Evolutionary conservation across 352 stramenopile genomes (phyloP).

Genomic region (Pythium rishiriense): DNA sequence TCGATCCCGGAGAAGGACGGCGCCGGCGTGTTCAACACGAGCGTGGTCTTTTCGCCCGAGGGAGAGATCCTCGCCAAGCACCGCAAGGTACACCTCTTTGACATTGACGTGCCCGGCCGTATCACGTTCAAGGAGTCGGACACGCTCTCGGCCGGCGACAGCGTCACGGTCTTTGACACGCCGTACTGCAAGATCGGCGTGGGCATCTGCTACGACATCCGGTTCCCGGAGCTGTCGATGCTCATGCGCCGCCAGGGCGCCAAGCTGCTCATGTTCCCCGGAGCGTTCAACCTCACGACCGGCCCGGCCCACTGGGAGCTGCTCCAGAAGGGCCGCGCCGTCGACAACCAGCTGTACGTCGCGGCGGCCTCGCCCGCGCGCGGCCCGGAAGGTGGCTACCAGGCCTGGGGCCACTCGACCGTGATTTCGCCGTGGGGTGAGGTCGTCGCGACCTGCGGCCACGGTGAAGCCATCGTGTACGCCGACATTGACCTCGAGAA

Average conservation of each 20-base stretch:
- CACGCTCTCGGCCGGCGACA: constrained; percentile 94
- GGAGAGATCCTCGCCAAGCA: constrained; percentile 98
- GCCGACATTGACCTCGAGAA: constrained; percentile 95
- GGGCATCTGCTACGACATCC: constrained; percentile 99
- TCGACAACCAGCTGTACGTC: constrained; percentile 96
- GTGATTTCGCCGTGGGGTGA: constrained; percentile 98
- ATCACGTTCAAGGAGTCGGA: constrained; percentile 99
- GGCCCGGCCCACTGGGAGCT: constrained; percentile 99
- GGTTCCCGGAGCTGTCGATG: constrained; percentile 99
- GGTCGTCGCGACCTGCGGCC: constrained; percentile 94
- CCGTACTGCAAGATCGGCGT: constrained; percentile 94
- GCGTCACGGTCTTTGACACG: constrained; percentile 85
- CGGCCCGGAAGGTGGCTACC: constrained; percentile 94
- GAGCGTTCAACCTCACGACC: constrained; percentile 88
- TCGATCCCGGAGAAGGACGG: constrained; percentile 93
- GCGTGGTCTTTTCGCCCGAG: constrained; percentile 93
- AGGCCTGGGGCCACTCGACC: constrained; percentile 98
- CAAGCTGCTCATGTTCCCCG: constrained; percentile 86
- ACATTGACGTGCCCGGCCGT: constrained; percentile 99
- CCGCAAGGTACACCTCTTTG: constrained; percentile 99
- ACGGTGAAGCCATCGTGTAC: constrained; percentile 93
- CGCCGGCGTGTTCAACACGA: constrained; percentile 99
- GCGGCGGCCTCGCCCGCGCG: constrained; percentile 95
- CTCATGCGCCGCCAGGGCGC: constrained; percentile 92
- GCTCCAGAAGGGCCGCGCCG: constrained; percentile 94